Percentiles rank a stretch among this genome's conserved stretches.
phyloP scores from a whole-genome alignment of 805 yeast genomes.

The Saccharomycopsis olivae region DNA sequence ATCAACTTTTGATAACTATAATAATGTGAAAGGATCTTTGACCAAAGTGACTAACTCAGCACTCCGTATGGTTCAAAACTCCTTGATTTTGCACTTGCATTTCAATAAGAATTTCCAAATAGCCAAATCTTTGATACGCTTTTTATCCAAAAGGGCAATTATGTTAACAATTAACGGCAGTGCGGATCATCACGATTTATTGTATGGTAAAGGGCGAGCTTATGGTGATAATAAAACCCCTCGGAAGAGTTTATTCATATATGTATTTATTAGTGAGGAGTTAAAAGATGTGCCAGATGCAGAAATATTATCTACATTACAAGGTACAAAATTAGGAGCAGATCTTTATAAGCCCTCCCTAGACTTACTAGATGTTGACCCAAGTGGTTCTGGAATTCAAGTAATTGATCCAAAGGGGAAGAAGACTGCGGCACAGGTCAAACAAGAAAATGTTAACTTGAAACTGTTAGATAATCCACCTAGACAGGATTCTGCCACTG shows the following conservation, averaged over 20 bases:
- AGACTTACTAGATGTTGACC: not conserved
- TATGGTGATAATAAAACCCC: not conserved
- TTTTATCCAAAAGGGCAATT: constrained; percentile 31
- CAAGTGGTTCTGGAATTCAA: not conserved
- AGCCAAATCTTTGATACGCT: constrained; percentile 4
- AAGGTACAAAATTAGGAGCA: constrained; percentile 41
- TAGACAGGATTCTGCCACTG: not conserved
- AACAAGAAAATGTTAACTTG: not conserved
- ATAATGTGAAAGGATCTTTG: constrained; percentile 70
- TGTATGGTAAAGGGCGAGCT: constrained; percentile 44
- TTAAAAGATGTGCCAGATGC: constrained; percentile 29
- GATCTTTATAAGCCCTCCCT: constrained; percentile 28
- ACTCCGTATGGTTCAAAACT: constrained; percentile 62
- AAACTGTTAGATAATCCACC: not conserved
- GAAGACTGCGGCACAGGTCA: not conserved
- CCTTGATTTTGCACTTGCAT: constrained; percentile 49
- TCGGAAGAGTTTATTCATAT: constrained; percentile 25
- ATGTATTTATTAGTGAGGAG: constrained; percentile 61
- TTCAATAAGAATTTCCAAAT: constrained; percentile 7
- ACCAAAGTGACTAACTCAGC: constrained; percentile 64
- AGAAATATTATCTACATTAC: constrained; percentile 34
- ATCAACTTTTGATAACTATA: constrained; percentile 58
- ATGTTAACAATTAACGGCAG: constrained; percentile 37
- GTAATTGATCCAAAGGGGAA: not conserved
- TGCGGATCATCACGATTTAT: constrained; percentile 55